These are phyloP conservation scores for Groenewaldozyma salmanticensis DNA, from an alignment of 805 yeast species.

Conservation along the genomic window DNA sequence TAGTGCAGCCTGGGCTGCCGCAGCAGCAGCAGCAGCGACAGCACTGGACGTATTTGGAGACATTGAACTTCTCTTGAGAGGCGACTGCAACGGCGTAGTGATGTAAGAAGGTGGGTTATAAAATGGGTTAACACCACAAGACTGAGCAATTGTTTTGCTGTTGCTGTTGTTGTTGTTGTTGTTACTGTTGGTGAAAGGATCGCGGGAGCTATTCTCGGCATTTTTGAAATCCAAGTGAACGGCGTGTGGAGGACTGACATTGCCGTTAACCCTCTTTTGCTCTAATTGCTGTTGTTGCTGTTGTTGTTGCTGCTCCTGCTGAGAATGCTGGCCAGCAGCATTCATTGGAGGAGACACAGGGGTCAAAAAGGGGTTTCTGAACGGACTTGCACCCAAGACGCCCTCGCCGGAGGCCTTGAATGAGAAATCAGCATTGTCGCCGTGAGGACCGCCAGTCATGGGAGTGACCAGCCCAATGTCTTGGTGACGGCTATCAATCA, in stretches of 20 bases:
- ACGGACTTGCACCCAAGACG: background rate
- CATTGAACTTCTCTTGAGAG: background rate
- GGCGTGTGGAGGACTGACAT: background rate
- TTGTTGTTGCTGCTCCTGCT: too few relatives aligned
- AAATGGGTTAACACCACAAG: conserved; percentile 26
- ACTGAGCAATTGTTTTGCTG: conserved; percentile 3
- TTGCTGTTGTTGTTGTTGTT: conserved; percentile 2
- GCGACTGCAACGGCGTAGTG: conserved; percentile 3
- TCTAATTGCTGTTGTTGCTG: too few relatives aligned
- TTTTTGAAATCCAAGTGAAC: background rate
- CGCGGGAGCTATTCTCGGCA: background rate
- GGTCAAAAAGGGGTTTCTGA: conserved; percentile 10
- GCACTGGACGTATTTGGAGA: conserved; percentile 2
- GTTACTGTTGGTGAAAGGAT: too few relatives aligned
- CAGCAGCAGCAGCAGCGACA: conserved; percentile 12
- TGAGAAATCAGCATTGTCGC: background rate
- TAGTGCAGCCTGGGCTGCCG: conserved; percentile 13
- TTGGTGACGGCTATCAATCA: conserved; percentile 1
- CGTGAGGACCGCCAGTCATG: background rate
- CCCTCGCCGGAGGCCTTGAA: background rate
- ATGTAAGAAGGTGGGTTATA: conserved; percentile 24
- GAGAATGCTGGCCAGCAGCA: background rate
- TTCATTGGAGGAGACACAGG: conserved; percentile 9
- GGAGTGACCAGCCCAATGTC: conserved; percentile 6
- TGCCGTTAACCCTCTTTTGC: background rate